These are phyloP conservation scores for Planoprotostelium fungivorum DNA, from an alignment of 78 protist genomes.

Conservation along the genomic window DNA sequence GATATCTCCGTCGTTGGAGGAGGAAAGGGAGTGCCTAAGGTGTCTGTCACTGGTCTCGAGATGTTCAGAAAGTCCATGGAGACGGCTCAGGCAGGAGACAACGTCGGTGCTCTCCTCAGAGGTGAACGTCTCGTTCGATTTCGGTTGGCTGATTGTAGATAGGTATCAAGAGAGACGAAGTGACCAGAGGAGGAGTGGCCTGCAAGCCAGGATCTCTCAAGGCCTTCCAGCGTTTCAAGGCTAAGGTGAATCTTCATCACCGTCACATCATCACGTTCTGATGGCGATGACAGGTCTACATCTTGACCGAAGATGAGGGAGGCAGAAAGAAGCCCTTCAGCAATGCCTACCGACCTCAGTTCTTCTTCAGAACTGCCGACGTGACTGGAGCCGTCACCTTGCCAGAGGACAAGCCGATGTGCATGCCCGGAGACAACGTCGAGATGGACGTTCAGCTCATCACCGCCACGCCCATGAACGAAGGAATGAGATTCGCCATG, in stretches of 20 bases:
- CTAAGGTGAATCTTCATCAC: constrained; percentile 34
- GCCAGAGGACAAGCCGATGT: constrained; percentile 79
- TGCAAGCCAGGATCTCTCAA: constrained; percentile 75
- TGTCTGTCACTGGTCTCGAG: constrained; percentile 86
- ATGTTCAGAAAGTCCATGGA: constrained; percentile 89
- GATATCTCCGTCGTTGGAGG: constrained; percentile 85
- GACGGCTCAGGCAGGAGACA: constrained; percentile 93
- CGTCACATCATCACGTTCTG: neutral
- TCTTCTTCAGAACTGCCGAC: constrained; percentile 91
- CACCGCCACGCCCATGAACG: constrained; percentile 67
- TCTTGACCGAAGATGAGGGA: constrained; percentile 91
- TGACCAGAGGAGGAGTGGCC: constrained; percentile 56
- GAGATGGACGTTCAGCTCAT: constrained; percentile 69
- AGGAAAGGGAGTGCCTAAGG: constrained; percentile 36
- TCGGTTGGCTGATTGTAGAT: constrained; percentile 17
- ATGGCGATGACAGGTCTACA: constrained; percentile 60
- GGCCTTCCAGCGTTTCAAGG: constrained; percentile 74
- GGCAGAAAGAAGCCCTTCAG: constrained; percentile 93
- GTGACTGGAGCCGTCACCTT: constrained; percentile 84
- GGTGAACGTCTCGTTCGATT: neutral
- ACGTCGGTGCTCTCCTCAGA: constrained; percentile 80
- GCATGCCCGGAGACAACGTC: constrained; percentile 94
- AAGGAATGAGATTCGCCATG: constrained; percentile 89
- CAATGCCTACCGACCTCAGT: constrained; percentile 81
- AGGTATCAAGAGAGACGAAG: constrained; percentile 88